Conservation (phyloP, 148 eudicot species). For the Fagopyrum homotropicum region DNA sequence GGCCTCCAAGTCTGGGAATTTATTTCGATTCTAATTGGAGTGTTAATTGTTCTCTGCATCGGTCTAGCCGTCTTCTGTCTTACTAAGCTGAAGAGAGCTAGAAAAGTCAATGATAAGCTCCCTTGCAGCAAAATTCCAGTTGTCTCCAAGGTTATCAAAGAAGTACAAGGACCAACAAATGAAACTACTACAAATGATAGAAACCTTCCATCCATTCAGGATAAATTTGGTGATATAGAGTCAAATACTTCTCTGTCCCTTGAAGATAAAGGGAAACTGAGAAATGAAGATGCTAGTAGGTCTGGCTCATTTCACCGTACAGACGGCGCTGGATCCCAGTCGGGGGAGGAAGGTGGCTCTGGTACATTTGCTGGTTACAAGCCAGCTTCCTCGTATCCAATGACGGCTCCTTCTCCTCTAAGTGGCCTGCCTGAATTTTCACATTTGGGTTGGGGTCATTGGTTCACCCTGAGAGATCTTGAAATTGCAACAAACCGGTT, state of each 20-base stretch:
- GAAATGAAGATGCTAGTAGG: slow-evolving; percentile 42
- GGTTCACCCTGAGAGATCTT: slow-evolving; percentile 72
- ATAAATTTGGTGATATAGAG: slow-evolving; percentile 50
- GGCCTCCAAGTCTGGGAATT: slow-evolving; percentile 59
- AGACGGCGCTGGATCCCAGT: slow-evolving; percentile 43
- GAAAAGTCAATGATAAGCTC: slow-evolving; percentile 25
- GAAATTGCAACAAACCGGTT: slow-evolving; percentile 56
- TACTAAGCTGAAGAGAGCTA: slow-evolving; percentile 50
- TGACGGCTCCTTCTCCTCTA: slow-evolving; percentile 66
- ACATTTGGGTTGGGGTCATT: slow-evolving; percentile 81
- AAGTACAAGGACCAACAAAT: slow-evolving; percentile 38
- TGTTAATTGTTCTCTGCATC: slow-evolving; percentile 39
- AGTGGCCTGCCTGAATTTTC: slow-evolving; percentile 62
- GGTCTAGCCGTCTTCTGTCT: slow-evolving; percentile 41
- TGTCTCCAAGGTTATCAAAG: slow-evolving; percentile 59
- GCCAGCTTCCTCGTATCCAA: slow-evolving; percentile 46
- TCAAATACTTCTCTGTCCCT: slow-evolving; percentile 38
- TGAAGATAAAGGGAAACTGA: slow-evolving; percentile 41
- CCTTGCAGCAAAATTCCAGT: slow-evolving; percentile 53
- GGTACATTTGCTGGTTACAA: slow-evolving; percentile 35
- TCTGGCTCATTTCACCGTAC: slow-evolving; percentile 48
- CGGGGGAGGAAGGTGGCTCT: slow-evolving; percentile 55
- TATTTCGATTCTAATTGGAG: slow-evolving; percentile 43
- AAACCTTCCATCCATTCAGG: slow-evolving; percentile 42
- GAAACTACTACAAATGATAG: slow-evolving; percentile 32